Percentiles rank a stretch among this genome's conserved stretches.
phyloP scores from a whole-genome alignment of 768 basidiomycete species.

The Pisolithus microcarpus region DNA sequence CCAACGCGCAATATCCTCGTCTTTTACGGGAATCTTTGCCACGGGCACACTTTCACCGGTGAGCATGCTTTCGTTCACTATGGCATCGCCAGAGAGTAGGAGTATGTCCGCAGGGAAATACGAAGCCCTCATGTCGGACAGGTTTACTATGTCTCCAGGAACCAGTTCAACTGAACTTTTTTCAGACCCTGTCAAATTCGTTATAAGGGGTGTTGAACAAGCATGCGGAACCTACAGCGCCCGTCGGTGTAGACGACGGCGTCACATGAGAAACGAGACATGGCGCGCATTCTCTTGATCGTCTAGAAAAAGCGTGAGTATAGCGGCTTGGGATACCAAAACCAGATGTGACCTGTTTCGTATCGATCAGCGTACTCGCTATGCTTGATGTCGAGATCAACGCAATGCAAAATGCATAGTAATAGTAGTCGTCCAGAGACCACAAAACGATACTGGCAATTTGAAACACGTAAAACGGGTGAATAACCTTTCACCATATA shows the following conservation, averaged over 20 bases:
- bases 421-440: conserved; percentile 93
- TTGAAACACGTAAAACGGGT: conserved; percentile 99
- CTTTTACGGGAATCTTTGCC: conserved; percentile 79
- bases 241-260: conserved; percentile 65
- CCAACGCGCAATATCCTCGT: conserved; percentile 70
- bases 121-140: conserved; percentile 67
- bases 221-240: conserved; percentile 46
- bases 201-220: conserved; percentile 2
- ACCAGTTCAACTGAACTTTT: conserved; percentile 74
- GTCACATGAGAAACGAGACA: conserved; percentile 85
- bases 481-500: conserved; percentile 56
- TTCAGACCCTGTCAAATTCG: conserved; percentile 48
- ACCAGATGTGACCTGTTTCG: conserved; percentile 60
- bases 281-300: conserved; percentile 88
- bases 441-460: conserved; percentile 90
- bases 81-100: conserved; percentile 91
- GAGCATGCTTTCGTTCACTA: conserved; percentile 98
- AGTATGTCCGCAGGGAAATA: conserved; percentile 87
- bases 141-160: conserved; percentile 87
- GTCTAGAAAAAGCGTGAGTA: conserved; percentile 45
- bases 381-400: conserved; percentile 85
- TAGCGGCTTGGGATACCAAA: background rate
- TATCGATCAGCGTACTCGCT: conserved; percentile 81
- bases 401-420: conserved; percentile 95
- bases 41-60: conserved; percentile 98